These are phyloP conservation scores for Corinectria fuckeliana DNA, from an alignment of 2,329 filamentous ascomycete species.

Conservation along the genomic window DNA sequence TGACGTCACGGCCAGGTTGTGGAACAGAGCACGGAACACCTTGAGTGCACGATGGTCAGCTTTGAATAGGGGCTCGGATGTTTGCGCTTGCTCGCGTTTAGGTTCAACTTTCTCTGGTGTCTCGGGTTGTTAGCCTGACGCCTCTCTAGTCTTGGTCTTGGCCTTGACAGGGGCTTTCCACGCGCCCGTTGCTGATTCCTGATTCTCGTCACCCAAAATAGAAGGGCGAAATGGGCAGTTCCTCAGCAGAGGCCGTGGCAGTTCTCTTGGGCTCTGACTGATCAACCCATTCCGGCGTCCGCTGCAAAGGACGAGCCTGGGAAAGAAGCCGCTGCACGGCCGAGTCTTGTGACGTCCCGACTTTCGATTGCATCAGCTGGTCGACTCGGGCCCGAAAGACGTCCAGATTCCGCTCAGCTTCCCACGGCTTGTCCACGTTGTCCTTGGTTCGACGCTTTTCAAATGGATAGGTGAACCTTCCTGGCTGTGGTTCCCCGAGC, in stretches of 20 bases:
- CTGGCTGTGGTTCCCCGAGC: conserved; percentile 43
- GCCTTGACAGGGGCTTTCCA: background rate
- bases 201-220: background rate
- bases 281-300: conserved; percentile 57
- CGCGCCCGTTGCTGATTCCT: background rate
- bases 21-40: background rate
- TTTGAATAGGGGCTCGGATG: background rate
- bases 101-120: background rate
- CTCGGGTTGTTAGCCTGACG: background rate
- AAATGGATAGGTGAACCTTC: conserved; percentile 51
- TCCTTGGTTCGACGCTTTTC: conserved; percentile 54
- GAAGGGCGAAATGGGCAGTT: background rate
- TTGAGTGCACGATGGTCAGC: background rate
- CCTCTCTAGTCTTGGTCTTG: background rate
- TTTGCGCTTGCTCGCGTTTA: background rate
- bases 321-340: conserved; percentile 40
- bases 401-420: conserved; percentile 52
- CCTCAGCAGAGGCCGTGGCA: background rate
- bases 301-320: conserved; percentile 46
- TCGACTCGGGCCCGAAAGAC: conserved; percentile 19
- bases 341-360: conserved; percentile 29
- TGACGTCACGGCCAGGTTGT: conserved; percentile 26
- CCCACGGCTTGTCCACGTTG: conserved; percentile 51
- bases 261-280: conserved; percentile 28
- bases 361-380: background rate